These are phyloP conservation scores for Tetrahymena thermophila DNA, from an alignment of 73 alveolate genomes.

Conservation along the genomic window DNA sequence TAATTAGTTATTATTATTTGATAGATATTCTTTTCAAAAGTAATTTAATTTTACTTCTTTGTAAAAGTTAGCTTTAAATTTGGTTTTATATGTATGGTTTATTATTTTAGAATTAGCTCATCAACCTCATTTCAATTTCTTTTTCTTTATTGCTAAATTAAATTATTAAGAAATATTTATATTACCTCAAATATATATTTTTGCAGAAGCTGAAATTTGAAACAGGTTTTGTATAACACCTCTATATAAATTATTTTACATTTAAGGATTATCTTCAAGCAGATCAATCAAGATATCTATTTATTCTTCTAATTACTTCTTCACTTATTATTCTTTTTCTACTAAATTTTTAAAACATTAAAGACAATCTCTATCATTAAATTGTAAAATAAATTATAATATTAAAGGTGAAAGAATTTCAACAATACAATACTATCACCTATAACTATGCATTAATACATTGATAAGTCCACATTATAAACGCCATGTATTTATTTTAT, in stretches of 20 bases:
- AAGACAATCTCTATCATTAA: background rate
- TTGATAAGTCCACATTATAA: background rate
- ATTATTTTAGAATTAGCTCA: too few relatives aligned
- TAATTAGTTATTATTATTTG: background rate
- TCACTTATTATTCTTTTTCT: background rate
- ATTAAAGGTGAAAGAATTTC: background rate
- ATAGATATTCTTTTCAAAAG: background rate
- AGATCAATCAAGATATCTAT: background rate
- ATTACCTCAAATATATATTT: background rate
- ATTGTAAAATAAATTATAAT: background rate
- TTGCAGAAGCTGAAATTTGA: background rate
- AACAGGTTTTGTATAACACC: background rate
- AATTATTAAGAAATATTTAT: background rate
- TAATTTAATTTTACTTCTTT: background rate
- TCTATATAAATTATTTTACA: background rate
- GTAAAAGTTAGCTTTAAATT: background rate
- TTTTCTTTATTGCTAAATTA: background rate
- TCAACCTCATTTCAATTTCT: too few relatives aligned
- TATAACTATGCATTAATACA: background rate
- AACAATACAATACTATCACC: background rate
- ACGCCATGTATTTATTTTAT: background rate
- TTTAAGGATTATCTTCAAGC: background rate
- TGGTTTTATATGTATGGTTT: background rate
- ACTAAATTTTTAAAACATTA: background rate
- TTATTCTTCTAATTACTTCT: background rate